Percentiles rank a stretch among this genome's conserved stretches.
These are phyloP conservation scores for Streptanthus diversifolius DNA, from an alignment of 345 rosid species.

Conservation along the genomic window DNA sequence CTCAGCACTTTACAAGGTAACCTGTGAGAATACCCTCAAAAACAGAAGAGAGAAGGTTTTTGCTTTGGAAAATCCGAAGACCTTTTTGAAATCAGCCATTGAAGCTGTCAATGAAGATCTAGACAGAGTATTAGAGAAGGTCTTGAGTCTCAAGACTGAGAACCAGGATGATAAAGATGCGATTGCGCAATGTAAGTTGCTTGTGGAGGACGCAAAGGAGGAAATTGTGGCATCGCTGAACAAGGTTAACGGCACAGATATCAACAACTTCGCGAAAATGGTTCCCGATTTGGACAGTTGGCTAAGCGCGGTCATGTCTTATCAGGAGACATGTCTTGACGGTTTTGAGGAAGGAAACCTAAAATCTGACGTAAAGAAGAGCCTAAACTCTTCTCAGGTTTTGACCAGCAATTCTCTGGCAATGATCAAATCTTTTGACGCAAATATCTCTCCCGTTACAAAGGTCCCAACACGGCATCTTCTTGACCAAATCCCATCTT, in stretches of 20 bases:
- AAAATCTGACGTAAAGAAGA: slow-evolving; percentile 46
- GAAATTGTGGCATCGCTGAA: slow-evolving; percentile 37
- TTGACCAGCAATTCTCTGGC: slow-evolving; percentile 78
- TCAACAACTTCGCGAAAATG: slow-evolving; percentile 7
- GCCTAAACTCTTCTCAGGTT: slow-evolving; percentile 39
- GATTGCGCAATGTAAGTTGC: slow-evolving; percentile 53
- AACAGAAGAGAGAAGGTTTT: slow-evolving; percentile 27
- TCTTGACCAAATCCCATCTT: slow-evolving; percentile 47
- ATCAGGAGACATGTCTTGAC: slow-evolving; percentile 71
- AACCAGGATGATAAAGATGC: slow-evolving; percentile 48
- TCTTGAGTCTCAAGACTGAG: slow-evolving; percentile 36
- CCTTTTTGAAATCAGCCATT: slow-evolving; percentile 46
- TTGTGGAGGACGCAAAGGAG: slow-evolving; percentile 48
- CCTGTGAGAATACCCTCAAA: slow-evolving; percentile 48
- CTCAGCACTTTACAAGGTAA: slow-evolving; percentile 41
- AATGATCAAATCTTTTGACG: slow-evolving; percentile 38
- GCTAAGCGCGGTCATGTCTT: slow-evolving; percentile 82
- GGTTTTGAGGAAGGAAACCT: slow-evolving; percentile 61
- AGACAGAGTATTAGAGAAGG: slow-evolving; percentile 34
- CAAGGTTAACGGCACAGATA: slow-evolving; percentile 19
- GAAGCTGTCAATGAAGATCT: slow-evolving; percentile 43
- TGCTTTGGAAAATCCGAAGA: slow-evolving; percentile 38
- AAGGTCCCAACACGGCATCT: slow-evolving; percentile 34
- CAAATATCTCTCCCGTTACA: slow-evolving; percentile 15
- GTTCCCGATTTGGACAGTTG: slow-evolving; percentile 51